These are phyloP conservation scores for Suhomyces bokatorum DNA, from an alignment of 1,139 yeast species.

Conservation along the genomic window DNA sequence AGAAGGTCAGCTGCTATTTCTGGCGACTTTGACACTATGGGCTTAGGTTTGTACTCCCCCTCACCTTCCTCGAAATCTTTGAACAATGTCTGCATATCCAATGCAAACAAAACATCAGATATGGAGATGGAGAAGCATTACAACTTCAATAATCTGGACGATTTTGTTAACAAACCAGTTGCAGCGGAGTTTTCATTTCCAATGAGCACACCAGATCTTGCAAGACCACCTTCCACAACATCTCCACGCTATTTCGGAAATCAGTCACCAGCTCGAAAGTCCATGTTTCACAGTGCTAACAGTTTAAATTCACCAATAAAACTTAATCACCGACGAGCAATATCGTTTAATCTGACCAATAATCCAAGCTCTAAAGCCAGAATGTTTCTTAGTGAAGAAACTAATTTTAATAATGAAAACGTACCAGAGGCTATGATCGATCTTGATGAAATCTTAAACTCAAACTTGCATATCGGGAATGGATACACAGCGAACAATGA, in stretches of 20 bases:
- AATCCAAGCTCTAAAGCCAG: conserved; percentile 21
- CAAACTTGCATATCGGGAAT: conserved; percentile 36
- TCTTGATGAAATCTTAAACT: conserved; percentile 56
- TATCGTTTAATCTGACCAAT: conserved; percentile 17
- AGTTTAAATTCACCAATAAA: conserved; percentile 41
- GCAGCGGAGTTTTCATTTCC: conserved; percentile 36
- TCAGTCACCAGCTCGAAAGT: conserved; percentile 14
- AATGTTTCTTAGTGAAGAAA: conserved; percentile 39
- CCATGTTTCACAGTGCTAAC: conserved; percentile 13
- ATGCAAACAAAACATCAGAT: conserved; percentile 4
- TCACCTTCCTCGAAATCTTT: conserved; percentile 15
- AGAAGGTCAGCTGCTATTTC: conserved; percentile 72
- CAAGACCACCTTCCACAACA: conserved; percentile 7
- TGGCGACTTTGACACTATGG: conserved; percentile 63
- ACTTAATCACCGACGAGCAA: conserved; percentile 27
- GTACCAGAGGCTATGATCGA: conserved; percentile 67
- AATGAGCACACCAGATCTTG: conserved; percentile 20
- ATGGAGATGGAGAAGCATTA: conserved; percentile 24
- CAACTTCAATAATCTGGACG: conserved; percentile 38
- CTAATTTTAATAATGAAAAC: conserved; percentile 32
- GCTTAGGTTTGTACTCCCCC: conserved; percentile 41
- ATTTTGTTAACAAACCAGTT: conserved; percentile 29
- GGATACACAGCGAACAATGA: conserved; percentile 12
- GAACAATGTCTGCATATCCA: conserved; percentile 6
- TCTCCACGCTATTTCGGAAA: conserved; percentile 12